A percentile compares a stretch with the other conserved stretches of the same genome.
phyloP scores from a whole-genome alignment of 1,139 yeast genomes.

The Ogataea hybrid region DNA sequence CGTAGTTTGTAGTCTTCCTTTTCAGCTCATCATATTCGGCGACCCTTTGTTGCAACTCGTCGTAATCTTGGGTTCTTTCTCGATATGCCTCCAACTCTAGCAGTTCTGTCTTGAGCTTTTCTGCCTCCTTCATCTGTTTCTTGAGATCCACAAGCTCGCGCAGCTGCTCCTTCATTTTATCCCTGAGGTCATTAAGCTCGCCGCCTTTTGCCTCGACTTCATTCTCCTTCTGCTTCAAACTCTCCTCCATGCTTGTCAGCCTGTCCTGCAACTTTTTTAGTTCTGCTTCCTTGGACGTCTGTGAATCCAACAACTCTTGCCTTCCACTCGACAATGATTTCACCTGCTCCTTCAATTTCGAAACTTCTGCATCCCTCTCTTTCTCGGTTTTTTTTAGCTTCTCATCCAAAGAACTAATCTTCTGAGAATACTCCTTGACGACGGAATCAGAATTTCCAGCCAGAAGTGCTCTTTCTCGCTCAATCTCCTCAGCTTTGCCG shows the following conservation, averaged over 20 bases:
- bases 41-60: background rate
- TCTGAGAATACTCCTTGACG: slow-evolving; percentile 46
- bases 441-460: slow-evolving; percentile 50
- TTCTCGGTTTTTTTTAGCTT: slow-evolving; percentile 25
- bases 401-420: slow-evolving; percentile 38
- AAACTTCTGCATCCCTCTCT: slow-evolving; percentile 14
- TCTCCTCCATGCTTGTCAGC: slow-evolving; percentile 1
- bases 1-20: background rate
- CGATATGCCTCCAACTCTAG: slow-evolving; percentile 3
- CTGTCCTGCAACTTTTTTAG: slow-evolving; percentile 7
- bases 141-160: slow-evolving; percentile 3
- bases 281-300: background rate
- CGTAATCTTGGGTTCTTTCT: slow-evolving; percentile 1
- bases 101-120: slow-evolving; percentile 1
- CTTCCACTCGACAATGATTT: background rate
- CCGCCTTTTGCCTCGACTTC: background rate
- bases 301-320: background rate
- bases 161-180: slow-evolving; percentile 3
- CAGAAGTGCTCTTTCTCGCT: slow-evolving; percentile 46
- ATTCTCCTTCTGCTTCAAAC: background rate
- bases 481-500: slow-evolving; percentile 43
- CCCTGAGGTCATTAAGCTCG: background rate
- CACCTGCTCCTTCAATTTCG: background rate
- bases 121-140: background rate
- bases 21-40: slow-evolving; percentile 7